These are phyloP conservation scores for Micromonas pusilla DNA, from an alignment of 139 green algal genomes.

Conservation along the genomic window DNA sequence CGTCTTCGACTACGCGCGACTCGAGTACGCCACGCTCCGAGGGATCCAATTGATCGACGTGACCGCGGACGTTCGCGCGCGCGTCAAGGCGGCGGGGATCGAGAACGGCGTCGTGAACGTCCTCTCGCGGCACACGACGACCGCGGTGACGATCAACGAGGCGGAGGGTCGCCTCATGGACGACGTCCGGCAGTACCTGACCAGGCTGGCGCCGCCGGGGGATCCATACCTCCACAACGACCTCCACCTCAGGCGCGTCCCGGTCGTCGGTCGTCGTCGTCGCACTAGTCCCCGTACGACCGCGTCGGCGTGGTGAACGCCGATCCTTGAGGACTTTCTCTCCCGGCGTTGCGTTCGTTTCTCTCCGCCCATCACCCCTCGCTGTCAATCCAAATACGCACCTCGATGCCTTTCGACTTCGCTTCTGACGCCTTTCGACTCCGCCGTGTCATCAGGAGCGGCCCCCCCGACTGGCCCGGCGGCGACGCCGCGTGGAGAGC, in stretches of 20 bases:
- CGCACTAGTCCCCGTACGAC: too few relatives aligned
- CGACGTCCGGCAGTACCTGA: slow-evolving; percentile 55
- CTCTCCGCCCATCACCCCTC: too few relatives aligned
- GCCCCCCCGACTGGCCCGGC: slow-evolving; percentile 49
- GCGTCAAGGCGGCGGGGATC: slow-evolving; percentile 42
- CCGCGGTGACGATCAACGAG: slow-evolving; percentile 64
- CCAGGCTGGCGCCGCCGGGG: slow-evolving; percentile 47
- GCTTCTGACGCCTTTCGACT: too few relatives aligned
- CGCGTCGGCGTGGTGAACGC: too few relatives aligned
- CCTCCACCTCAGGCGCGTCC: slow-evolving; percentile 61
- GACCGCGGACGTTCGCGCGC: slow-evolving; percentile 30
- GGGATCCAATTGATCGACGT: slow-evolving; percentile 53
- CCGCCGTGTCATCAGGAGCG: too few relatives aligned
- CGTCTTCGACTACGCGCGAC: not conserved
- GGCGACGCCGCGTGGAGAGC: slow-evolving; percentile 44
- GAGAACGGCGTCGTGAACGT: slow-evolving; percentile 56
- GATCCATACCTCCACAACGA: slow-evolving; percentile 79
- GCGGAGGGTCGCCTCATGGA: slow-evolving; percentile 49
- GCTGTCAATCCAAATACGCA: too few relatives aligned
- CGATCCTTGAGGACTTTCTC: too few relatives aligned
- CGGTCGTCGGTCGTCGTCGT: too few relatives aligned
- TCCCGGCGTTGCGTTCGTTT: too few relatives aligned
- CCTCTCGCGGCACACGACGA: slow-evolving; percentile 60
- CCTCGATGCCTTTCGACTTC: too few relatives aligned
- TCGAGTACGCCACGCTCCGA: slow-evolving; percentile 6